Evolutionary conservation across 208 protist genomes (phyloP).

Genomic region (Wallacemonas sp.): DNA sequence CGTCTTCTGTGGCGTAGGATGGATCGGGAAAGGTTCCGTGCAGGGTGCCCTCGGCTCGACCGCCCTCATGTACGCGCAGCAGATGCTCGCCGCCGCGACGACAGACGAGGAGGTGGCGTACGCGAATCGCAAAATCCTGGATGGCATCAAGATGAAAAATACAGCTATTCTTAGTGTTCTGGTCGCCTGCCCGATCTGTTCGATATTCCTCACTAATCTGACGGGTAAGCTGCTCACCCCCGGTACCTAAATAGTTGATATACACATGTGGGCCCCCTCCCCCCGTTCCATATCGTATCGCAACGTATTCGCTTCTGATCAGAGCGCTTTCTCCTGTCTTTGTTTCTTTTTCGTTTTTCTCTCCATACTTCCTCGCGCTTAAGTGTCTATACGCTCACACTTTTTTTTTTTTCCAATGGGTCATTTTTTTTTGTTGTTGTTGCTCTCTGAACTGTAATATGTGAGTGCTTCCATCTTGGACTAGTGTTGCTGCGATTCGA

Average conservation of each 20-base stretch:
- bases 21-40: conserved; percentile 57
- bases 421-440: conserved; percentile 11
- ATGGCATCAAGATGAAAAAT: conserved; percentile 50
- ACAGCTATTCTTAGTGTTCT: conserved; percentile 46
- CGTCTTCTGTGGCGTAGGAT: conserved; percentile 53
- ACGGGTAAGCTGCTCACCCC: conserved; percentile 37
- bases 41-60: conserved; percentile 40
- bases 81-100: conserved; percentile 21
- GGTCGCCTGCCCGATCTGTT: conserved; percentile 58
- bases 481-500: too few species aligned
- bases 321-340: conserved; percentile 3
- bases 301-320: too few species aligned
- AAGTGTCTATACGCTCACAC: neutral
- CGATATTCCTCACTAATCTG: conserved; percentile 43
- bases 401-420: neutral
- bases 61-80: conserved; percentile 30
- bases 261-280: too few species aligned
- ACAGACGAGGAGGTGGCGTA: conserved; percentile 25
- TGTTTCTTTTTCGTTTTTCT: neutral
- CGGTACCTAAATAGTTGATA: conserved; percentile 21
- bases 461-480: too few species aligned
- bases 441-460: too few species aligned
- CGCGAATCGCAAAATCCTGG: conserved; percentile 18
- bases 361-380: neutral
- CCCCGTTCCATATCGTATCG: too few species aligned